Percentiles rank a stretch among this genome's conserved stretches.
Conservation (phyloP, 495 filamentous ascomycete genomes). For the Lichenothelia convexa region DNA sequence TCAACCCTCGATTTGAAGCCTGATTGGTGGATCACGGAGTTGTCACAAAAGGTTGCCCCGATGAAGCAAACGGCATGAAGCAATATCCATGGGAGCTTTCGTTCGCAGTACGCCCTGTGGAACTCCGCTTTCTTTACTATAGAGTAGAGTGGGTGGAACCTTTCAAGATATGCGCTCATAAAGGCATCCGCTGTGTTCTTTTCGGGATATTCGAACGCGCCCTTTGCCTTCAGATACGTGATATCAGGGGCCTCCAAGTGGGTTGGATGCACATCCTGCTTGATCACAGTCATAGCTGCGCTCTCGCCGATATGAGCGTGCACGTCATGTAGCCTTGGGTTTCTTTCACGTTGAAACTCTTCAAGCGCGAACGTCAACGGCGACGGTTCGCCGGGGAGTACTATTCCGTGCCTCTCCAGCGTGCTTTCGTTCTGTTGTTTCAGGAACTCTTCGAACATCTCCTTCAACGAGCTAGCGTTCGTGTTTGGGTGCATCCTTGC, state of each 20-base stretch:
- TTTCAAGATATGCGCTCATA: constrained; percentile 1
- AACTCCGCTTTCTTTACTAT: constrained; percentile 1
- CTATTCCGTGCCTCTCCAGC: neutral
- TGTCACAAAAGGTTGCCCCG: constrained; percentile 1
- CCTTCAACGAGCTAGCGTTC: neutral
- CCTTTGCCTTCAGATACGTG: constrained; percentile 1
- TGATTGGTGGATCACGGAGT: neutral
- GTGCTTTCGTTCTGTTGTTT: neutral
- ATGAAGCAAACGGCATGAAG: constrained; percentile 4
- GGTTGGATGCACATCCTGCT: constrained; percentile 4
- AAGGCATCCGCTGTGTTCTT: neutral
- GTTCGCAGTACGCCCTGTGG: neutral
- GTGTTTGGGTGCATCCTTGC: neutral
- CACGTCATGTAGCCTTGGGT: neutral
- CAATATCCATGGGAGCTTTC: constrained; percentile 3
- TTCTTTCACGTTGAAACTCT: neutral
- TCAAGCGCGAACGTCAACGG: neutral
- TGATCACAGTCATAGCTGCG: neutral
- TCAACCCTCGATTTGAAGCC: constrained; percentile 1
- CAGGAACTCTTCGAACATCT: neutral
- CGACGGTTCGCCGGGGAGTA: neutral
- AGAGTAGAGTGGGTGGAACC: constrained; percentile 3
- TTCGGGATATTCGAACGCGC: constrained; percentile 3
- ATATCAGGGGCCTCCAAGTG: constrained; percentile 1
- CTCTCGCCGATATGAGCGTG: neutral